A percentile compares a stretch with the other conserved stretches of the same genome.
These are phyloP conservation scores for Graphilbum sp. DNA, from an alignment of 2,329 filamentous ascomycete species.

Conservation along the genomic window DNA sequence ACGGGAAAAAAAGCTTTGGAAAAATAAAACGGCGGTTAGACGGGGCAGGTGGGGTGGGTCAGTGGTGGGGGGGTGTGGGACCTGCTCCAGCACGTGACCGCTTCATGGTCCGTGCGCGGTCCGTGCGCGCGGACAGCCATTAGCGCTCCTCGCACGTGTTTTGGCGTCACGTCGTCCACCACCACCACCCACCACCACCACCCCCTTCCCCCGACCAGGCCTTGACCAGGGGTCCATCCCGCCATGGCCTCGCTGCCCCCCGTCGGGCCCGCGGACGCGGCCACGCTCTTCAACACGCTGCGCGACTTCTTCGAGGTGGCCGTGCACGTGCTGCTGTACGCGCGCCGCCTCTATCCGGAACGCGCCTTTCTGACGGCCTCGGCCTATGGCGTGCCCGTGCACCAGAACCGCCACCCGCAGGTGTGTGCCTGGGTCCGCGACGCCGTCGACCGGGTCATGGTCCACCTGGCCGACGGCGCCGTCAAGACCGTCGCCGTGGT, in stretches of 20 bases:
- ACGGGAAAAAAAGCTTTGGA: too few species aligned
- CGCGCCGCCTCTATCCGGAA: conserved; percentile 63
- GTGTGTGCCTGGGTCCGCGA: conserved; percentile 78
- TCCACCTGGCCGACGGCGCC: conserved; percentile 45
- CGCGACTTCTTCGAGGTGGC: conserved; percentile 66
- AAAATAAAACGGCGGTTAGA: too few species aligned
- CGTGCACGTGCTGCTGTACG: conserved; percentile 73
- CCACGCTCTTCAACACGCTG: conserved; percentile 50
- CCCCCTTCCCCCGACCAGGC: neutral
- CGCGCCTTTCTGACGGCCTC: conserved; percentile 62
- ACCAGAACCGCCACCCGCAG: conserved; percentile 71
- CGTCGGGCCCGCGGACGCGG: conserved; percentile 18
- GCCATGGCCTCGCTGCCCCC: neutral
- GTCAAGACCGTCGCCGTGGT: conserved; percentile 7
- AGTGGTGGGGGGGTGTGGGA: too few species aligned
- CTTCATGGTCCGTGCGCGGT: neutral
- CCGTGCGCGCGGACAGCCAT: neutral
- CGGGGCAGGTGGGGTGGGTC: too few species aligned
- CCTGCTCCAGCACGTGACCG: too few species aligned
- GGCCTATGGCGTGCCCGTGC: conserved; percentile 71
- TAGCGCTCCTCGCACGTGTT: neutral
- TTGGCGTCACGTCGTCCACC: conserved; percentile 1
- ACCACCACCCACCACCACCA: neutral
- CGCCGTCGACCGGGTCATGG: conserved; percentile 55
- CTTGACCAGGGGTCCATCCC: too few species aligned